Evolutionary conservation across 345 rosid genomes (phyloP).

Genomic region (Angophora floribunda): DNA sequence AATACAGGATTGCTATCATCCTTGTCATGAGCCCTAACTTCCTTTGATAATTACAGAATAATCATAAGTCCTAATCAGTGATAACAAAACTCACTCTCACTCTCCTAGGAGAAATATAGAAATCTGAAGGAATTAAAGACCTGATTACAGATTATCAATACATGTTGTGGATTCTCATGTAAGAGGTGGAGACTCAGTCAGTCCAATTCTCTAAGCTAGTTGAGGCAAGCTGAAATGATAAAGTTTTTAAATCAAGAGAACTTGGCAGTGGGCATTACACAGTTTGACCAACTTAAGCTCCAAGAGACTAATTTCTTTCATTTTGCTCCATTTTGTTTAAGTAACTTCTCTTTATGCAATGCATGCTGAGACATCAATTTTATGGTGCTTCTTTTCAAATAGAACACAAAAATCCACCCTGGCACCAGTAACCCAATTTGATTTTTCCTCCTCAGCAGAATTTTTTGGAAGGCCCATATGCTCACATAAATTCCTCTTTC

Average conservation of each 20-base stretch:
- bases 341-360: background rate
- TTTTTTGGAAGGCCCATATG: background rate
- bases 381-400: background rate
- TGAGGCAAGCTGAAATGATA: background rate
- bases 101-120: background rate
- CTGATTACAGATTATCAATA: background rate
- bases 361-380: background rate
- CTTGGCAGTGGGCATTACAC: background rate
- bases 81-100: background rate
- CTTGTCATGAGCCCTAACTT: background rate
- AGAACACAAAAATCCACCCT: background rate
- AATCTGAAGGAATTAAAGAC: background rate
- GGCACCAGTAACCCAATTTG: background rate
- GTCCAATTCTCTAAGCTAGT: background rate
- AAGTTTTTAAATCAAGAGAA: background rate
- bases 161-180: background rate
- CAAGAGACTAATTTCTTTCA: background rate
- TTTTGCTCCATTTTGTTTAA: background rate
- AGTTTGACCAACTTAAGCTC: background rate
- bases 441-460: background rate
- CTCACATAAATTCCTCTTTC: background rate
- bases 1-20: background rate
- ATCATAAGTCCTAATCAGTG: background rate
- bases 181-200: background rate
- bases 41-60: background rate